Evolutionary conservation across 345 rosid species (phyloP).

Genomic region (Cardamine occulta): DNA sequence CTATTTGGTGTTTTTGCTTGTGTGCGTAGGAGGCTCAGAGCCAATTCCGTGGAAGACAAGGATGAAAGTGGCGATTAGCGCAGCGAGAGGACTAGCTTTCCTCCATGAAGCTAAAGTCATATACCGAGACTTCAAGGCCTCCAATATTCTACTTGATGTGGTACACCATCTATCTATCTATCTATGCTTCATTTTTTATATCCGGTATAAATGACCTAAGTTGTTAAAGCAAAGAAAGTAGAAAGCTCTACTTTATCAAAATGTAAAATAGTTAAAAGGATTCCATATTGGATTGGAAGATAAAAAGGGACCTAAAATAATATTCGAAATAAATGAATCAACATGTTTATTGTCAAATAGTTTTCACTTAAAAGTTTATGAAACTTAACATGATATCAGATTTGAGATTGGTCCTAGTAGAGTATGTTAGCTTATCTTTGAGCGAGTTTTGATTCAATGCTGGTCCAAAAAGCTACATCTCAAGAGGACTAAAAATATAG

Average conservation of each 20-base stretch:
- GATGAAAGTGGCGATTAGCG: constrained; percentile 72
- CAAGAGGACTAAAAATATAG: not conserved
- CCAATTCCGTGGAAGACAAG: constrained; percentile 72
- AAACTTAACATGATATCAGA: not conserved
- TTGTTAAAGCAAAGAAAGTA: not conserved
- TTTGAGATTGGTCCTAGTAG: not conserved
- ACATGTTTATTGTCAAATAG: too few relatives aligned
- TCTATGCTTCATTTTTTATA: not conserved
- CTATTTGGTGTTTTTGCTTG: not conserved
- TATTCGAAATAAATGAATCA: not conserved
- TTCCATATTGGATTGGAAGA: not conserved
- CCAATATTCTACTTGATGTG: constrained; percentile 77
- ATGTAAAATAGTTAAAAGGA: not conserved
- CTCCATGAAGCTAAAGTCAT: constrained; percentile 78
- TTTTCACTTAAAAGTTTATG: too few relatives aligned
- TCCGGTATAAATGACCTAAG: not conserved
- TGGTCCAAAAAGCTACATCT: not conserved
- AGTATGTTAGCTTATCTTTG: not conserved
- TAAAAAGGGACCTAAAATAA: not conserved
- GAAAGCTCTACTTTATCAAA: not conserved
- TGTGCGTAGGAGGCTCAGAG: constrained; percentile 49
- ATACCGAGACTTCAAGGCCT: constrained; percentile 83
- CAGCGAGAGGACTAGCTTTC: constrained; percentile 82
- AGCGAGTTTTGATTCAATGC: not conserved
- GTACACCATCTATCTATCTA: constrained; percentile 46